Evolutionary conservation across 1,284 basidiomycete species (phyloP).

Genomic region (Laetiporus sulphureus): DNA sequence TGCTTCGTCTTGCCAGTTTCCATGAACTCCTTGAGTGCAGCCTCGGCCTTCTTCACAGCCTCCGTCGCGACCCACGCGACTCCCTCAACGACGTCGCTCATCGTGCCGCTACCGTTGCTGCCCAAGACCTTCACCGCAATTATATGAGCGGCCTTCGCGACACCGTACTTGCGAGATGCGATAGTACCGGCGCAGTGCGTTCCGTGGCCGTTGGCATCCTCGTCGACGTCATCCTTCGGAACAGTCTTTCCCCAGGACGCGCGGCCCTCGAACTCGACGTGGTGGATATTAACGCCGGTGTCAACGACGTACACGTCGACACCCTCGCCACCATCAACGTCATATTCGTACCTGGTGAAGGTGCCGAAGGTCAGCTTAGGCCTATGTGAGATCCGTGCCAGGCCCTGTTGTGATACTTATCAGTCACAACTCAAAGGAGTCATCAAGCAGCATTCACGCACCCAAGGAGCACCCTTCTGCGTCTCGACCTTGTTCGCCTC

Average conservation of each 20-base stretch:
- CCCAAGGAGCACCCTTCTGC: conserved; percentile 89
- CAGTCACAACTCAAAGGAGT: neutral
- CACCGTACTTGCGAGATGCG: conserved; percentile 62
- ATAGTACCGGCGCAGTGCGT: conserved; percentile 38
- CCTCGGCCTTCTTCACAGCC: conserved; percentile 50
- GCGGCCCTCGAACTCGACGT: conserved; percentile 74
- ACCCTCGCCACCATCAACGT: conserved; percentile 76
- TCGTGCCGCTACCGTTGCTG: conserved; percentile 88
- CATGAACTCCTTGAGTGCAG: conserved; percentile 58
- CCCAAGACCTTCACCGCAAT: conserved; percentile 98
- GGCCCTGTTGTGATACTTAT: conserved; percentile 51
- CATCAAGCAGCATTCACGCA: conserved; percentile 31
- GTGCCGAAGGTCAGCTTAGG: conserved; percentile 72
- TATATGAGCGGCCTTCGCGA: conserved; percentile 90
- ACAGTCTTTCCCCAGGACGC: conserved; percentile 34
- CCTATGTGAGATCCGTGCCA: conserved; percentile 94
- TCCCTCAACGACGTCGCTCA: conserved; percentile 91
- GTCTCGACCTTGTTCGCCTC: conserved; percentile 50
- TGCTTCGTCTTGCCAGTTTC: conserved; percentile 36
- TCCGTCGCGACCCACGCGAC: conserved; percentile 77
- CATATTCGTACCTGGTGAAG: conserved; percentile 84
- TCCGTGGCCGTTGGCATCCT: conserved; percentile 35
- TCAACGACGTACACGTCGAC: conserved; percentile 70
- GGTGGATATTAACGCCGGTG: conserved; percentile 86
- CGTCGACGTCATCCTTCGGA: conserved; percentile 47